Conservation (phyloP, 805 yeast species). For the Pichia pseudocactophila region DNA sequence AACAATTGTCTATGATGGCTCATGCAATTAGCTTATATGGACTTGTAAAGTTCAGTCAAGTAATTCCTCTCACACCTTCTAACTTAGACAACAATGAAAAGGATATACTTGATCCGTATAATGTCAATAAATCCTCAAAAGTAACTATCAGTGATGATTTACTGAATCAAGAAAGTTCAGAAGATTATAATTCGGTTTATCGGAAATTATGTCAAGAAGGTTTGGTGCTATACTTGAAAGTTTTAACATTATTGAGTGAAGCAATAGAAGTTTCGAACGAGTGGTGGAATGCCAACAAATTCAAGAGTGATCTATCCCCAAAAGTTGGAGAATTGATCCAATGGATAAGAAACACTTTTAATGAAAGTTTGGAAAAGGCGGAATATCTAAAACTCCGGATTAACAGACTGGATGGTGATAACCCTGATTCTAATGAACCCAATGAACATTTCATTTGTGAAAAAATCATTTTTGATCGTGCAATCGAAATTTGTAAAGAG, state of each 20-base stretch:
- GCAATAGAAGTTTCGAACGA: conserved; percentile 81
- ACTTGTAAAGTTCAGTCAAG: conserved; percentile 80
- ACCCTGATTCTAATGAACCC: neutral
- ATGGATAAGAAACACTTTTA: conserved; percentile 84
- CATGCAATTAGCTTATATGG: conserved; percentile 86
- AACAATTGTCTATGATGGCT: conserved; percentile 77
- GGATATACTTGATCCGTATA: neutral
- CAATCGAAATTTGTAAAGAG: conserved; percentile 82
- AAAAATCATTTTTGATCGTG: conserved; percentile 82
- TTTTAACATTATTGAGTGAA: conserved; percentile 69
- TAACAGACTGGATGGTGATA: conserved; percentile 39
- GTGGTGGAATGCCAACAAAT: conserved; percentile 69
- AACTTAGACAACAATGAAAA: conserved; percentile 15
- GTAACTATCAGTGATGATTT: neutral
- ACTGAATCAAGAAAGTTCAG: conserved; percentile 22
- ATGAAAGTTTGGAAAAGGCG: conserved; percentile 83
- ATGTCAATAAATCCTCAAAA: neutral
- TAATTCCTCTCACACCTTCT: conserved; percentile 66
- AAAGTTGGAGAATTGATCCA: conserved; percentile 47
- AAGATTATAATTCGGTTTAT: conserved; percentile 38
- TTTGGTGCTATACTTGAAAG: conserved; percentile 72
- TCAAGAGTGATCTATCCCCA: conserved; percentile 27
- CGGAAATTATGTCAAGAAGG: conserved; percentile 75
- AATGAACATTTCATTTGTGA: conserved; percentile 51
- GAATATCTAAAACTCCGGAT: conserved; percentile 57